Percentiles rank a stretch among this genome's conserved stretches.
phyloP scores from a whole-genome alignment of 1,139 yeast genomes.

The Saccharomyces hybrid region DNA sequence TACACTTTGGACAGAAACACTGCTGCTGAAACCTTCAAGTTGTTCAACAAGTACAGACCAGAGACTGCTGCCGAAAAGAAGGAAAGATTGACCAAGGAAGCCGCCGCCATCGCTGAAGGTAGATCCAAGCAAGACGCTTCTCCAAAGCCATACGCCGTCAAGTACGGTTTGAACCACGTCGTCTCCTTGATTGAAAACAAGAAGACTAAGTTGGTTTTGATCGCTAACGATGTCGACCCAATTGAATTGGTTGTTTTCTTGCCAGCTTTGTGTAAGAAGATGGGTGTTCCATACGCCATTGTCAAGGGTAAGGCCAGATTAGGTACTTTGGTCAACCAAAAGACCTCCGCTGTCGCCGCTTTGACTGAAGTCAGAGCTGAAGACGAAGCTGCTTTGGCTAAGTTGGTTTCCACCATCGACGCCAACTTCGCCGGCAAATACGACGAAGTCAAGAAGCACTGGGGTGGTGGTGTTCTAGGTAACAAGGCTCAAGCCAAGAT shows the following conservation, averaged over 20 bases:
- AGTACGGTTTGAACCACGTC: slow-evolving; percentile 98
- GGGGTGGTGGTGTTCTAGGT: slow-evolving; percentile 99
- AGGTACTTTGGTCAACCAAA: slow-evolving; percentile 94
- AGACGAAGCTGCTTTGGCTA: slow-evolving; percentile 91
- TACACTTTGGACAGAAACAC: slow-evolving; percentile 96
- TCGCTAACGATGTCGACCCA: slow-evolving; percentile 98
- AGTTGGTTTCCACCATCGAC: slow-evolving; percentile 84
- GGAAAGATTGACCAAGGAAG: slow-evolving; percentile 97
- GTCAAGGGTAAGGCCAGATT: slow-evolving; percentile 98
- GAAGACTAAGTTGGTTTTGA: slow-evolving; percentile 93
- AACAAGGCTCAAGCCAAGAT: slow-evolving; percentile 78
- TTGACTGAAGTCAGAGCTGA: slow-evolving; percentile 88
- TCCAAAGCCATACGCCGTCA: slow-evolving; percentile 90
- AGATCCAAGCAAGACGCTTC: slow-evolving; percentile 92
- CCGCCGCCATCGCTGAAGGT: slow-evolving; percentile 97
- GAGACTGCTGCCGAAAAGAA: slow-evolving; percentile 95
- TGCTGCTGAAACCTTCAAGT: slow-evolving; percentile 92
- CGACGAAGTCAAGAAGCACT: slow-evolving; percentile 94
- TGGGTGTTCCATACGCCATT: slow-evolving; percentile 98
- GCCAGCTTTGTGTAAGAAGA: slow-evolving; percentile 97
- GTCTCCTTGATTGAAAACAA: slow-evolving; percentile 94
- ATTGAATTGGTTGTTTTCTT: slow-evolving; percentile 92
- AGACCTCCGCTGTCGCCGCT: slow-evolving; percentile 96
- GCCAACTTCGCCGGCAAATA: slow-evolving; percentile 87
- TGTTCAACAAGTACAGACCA: slow-evolving; percentile 97